These are phyloP conservation scores for Collariella sp. DNA, from an alignment of 495 filamentous ascomycete genomes.

Conservation along the genomic window DNA sequence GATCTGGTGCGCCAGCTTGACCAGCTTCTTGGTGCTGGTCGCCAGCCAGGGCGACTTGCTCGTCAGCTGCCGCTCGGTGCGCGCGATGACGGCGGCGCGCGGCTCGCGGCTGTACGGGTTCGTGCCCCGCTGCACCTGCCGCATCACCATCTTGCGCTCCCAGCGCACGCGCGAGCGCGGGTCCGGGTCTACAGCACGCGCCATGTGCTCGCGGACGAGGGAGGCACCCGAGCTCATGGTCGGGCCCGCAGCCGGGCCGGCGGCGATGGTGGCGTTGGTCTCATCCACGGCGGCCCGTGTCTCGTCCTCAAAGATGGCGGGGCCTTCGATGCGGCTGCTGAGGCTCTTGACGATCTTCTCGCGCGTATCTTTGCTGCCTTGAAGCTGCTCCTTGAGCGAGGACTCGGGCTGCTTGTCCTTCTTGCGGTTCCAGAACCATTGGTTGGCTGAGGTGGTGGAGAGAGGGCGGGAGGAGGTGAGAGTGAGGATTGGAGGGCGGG, in stretches of 20 bases:
- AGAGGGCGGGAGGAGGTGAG: constrained; percentile 20
- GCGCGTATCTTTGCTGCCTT: constrained; percentile 21
- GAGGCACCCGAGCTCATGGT: constrained; percentile 7
- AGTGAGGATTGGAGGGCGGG: constrained; percentile 21
- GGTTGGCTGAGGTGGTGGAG: constrained; percentile 27
- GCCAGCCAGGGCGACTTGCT: constrained; percentile 59
- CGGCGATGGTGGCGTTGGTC: background rate
- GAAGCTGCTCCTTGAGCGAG: constrained; percentile 1
- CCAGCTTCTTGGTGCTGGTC: constrained; percentile 84
- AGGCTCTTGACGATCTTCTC: constrained; percentile 26
- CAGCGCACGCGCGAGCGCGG: constrained; percentile 57
- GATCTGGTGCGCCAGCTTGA: constrained; percentile 74
- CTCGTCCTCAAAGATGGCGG: constrained; percentile 57
- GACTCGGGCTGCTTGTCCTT: constrained; percentile 2
- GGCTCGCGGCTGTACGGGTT: constrained; percentile 56
- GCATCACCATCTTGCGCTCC: constrained; percentile 74
- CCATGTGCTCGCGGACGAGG: constrained; percentile 41
- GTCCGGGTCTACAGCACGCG: constrained; percentile 57
- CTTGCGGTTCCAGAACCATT: constrained; percentile 23
- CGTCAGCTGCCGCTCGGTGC: constrained; percentile 61
- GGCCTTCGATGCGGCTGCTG: constrained; percentile 21
- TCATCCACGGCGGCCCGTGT: constrained; percentile 18
- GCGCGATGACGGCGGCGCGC: constrained; percentile 51
- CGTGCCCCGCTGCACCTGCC: constrained; percentile 44
- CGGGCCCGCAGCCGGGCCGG: background rate